These are phyloP conservation scores for Solanum paucissectum DNA, from an alignment of 257 asterid species.

Conservation along the genomic window DNA sequence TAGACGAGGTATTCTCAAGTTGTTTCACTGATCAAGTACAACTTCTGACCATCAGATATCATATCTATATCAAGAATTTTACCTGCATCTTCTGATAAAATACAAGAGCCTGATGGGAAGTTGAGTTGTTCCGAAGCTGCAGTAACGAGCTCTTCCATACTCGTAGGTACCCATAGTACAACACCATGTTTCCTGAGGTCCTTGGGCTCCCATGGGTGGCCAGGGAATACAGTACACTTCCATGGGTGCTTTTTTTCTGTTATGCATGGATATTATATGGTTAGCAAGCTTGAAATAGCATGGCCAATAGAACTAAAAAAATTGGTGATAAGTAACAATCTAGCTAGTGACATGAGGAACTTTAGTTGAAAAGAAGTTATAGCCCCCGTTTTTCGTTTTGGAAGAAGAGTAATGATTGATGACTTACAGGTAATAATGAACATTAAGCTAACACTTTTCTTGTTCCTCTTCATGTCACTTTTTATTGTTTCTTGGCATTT, in stretches of 20 bases:
- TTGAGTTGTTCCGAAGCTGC: slow-evolving; percentile 40
- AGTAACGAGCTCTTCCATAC: slow-evolving; percentile 55
- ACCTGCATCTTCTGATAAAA: slow-evolving; percentile 85
- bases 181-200: slow-evolving; percentile 51
- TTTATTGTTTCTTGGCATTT: neutral
- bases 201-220: slow-evolving; percentile 54
- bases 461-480: neutral
- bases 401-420: neutral
- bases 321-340: neutral
- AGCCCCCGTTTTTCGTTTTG: neutral
- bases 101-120: slow-evolving; percentile 27
- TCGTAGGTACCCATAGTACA: slow-evolving; percentile 64
- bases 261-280: neutral
- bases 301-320: neutral
- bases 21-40: slow-evolving; percentile 44
- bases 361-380: neutral
- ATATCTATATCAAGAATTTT: slow-evolving; percentile 55
- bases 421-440: neutral
- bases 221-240: slow-evolving; percentile 74
- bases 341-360: neutral
- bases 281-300: neutral
- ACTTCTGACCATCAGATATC: slow-evolving; percentile 58
- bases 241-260: slow-evolving; percentile 32
- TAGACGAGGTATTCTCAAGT: neutral
- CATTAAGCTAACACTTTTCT: neutral